A percentile compares a stretch with the other conserved stretches of the same genome.
phyloP scores from a whole-genome alignment of 805 yeast genomes.

The Ogataea angusta region DNA sequence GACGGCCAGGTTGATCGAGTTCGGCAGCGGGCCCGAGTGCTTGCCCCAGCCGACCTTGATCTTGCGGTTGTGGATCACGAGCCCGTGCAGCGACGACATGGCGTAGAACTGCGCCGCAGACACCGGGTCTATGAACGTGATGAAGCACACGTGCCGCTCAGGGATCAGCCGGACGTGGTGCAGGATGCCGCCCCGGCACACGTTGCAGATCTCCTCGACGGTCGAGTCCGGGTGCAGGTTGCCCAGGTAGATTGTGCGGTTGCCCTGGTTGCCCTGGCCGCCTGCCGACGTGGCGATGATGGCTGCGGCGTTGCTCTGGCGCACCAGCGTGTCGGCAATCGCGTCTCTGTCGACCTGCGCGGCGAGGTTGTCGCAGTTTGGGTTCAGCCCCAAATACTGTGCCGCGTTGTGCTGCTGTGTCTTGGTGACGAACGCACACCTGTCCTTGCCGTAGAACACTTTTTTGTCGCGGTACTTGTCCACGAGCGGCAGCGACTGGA shows the following conservation, averaged over 20 bases:
- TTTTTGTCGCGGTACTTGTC: slow-evolving; percentile 73
- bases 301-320: slow-evolving; percentile 97
- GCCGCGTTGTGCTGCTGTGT: slow-evolving; percentile 98
- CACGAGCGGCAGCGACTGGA: slow-evolving; percentile 64
- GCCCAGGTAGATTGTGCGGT: slow-evolving; percentile 89
- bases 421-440: slow-evolving; percentile 91
- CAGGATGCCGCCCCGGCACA: slow-evolving; percentile 89
- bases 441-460: slow-evolving; percentile 88
- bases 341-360: slow-evolving; percentile 55
- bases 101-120: slow-evolving; percentile 98
- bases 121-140: slow-evolving; percentile 92
- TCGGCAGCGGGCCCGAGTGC: slow-evolving; percentile 88
- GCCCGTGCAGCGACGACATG: slow-evolving; percentile 85
- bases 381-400: slow-evolving; percentile 86
- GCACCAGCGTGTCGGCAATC: slow-evolving; percentile 73
- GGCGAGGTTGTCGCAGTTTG: slow-evolving; percentile 79
- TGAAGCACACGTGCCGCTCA: slow-evolving; percentile 89
- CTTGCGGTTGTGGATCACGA: slow-evolving; percentile 79
- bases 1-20: slow-evolving; percentile 83
- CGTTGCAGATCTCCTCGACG: slow-evolving; percentile 92
- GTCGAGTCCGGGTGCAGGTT: slow-evolving; percentile 84
- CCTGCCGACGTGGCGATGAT: slow-evolving; percentile 94
- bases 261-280: slow-evolving; percentile 87
- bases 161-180: slow-evolving; percentile 77
- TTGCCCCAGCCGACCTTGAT: slow-evolving; percentile 98